Evolutionary conservation across 176 grass and related monocot species (phyloP), one percentile per base, ranked within the genome.

Genomic region (Oryza meridionalis): DNA sequence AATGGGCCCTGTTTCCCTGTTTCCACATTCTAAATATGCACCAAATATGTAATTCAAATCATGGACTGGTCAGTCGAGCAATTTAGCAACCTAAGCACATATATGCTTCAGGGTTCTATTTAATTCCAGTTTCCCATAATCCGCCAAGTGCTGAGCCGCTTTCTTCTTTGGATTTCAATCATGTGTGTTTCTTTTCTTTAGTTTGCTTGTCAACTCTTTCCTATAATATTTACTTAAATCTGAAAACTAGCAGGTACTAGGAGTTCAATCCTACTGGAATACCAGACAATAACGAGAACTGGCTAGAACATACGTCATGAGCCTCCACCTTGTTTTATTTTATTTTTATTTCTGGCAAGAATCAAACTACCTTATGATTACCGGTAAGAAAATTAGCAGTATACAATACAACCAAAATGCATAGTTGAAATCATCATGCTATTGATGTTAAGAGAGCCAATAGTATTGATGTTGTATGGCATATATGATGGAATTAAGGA

Each of bases 51-150:
- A 59, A 71, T 81, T 69, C 66, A 42, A 11, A 66, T 67, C 25
- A 69, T 81, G 49, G 13, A 72, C 9, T 53, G 17, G 33, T 9
- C 4, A 50, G 49, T 51, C 6, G 15, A 51, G 14, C 45, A 51
- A 69, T 19, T 24, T 72, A 24, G 40, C 29, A 69, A 45, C 15
- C 25, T 16, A 15, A 15, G 45, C 31, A 37, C 45, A 27, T 21
- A 43, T 61, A 72, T 21, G 68, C 10, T 82, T 43, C 22, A 4
- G 50, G 33, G 50, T 43, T 13, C 9, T 53, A 82, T 43, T 80
- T 71, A 69, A 71, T 27, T 70, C 0, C 8, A 82, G 72, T 25
- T 72, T 72, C 51, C 4, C 79, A 71, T 81, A 38, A 4, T 15
- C 15, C 9, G 11, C 37, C 66, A 59, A 25, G n/a, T 26, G n/a